phyloP scores from a whole-genome alignment of 768 basidiomycete species.

The Sporobolomyces pararoseus region DNA sequence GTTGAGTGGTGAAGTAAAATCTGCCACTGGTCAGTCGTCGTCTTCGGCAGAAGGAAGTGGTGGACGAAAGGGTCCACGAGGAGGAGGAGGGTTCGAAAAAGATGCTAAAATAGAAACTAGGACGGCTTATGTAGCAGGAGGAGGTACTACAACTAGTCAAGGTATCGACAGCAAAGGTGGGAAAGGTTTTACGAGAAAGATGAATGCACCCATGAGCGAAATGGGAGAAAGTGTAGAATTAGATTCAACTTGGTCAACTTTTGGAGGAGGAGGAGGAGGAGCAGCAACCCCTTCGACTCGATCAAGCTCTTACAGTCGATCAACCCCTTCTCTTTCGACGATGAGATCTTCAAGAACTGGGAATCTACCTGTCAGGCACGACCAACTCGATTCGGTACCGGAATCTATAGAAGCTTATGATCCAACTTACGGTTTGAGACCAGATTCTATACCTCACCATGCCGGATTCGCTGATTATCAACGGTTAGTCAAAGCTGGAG shows the following conservation, averaged over 20 bases:
- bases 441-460: slow-evolving; percentile 82
- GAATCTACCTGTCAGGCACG: slow-evolving; percentile 24
- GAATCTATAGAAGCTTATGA: slow-evolving; percentile 78
- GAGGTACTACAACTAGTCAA: background rate
- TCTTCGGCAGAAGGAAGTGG: slow-evolving; percentile 3
- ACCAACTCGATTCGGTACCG: slow-evolving; percentile 53
- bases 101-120: slow-evolving; percentile 41
- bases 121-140: slow-evolving; percentile 28
- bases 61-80: background rate
- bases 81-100: slow-evolving; percentile 22
- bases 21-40: slow-evolving; percentile 16
- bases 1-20: slow-evolving; percentile 55
- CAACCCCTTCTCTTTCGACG: background rate
- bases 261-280: slow-evolving; percentile 15
- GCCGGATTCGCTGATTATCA: slow-evolving; percentile 75
- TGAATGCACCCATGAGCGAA: slow-evolving; percentile 19
- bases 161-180: background rate
- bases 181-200: slow-evolving; percentile 13
- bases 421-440: slow-evolving; percentile 90
- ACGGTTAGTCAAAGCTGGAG: slow-evolving; percentile 56
- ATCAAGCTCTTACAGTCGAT: background rate
- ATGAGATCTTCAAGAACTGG: background rate
- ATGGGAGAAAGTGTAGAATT: slow-evolving; percentile 36
- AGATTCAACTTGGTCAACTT: background rate
- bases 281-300: slow-evolving; percentile 19